These are phyloP conservation scores for Eucalyptus cloeziana DNA, from an alignment of 345 rosid genomes.

Conservation along the genomic window DNA sequence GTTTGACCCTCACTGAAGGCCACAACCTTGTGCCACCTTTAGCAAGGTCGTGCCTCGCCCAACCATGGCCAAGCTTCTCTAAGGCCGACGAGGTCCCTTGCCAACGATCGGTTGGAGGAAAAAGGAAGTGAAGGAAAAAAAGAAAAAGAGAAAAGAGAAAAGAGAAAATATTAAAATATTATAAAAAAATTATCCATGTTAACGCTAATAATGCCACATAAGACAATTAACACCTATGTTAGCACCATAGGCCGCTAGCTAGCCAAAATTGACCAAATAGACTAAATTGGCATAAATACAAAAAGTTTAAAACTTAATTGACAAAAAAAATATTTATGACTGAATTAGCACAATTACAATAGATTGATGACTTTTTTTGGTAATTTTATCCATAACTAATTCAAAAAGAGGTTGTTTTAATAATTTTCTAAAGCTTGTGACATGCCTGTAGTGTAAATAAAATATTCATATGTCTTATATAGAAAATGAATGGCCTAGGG, in stretches of 20 bases:
- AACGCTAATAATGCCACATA: too few relatives aligned
- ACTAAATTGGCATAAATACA: too few relatives aligned
- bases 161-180: too few relatives aligned
- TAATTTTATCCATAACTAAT: not conserved
- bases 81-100: fast-evolving
- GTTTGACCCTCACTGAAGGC: too few relatives aligned
- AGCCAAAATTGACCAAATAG: fast-evolving
- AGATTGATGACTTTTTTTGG: too few relatives aligned
- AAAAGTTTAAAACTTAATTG: too few relatives aligned
- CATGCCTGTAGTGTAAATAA: not conserved
- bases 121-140: too few relatives aligned
- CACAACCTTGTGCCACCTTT: fast-evolving
- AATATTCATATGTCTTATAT: not conserved
- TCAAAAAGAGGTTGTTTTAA: not conserved
- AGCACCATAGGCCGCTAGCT: fast-evolving
- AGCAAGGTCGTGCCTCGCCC: too few relatives aligned
- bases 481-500: not conserved
- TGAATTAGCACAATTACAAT: too few relatives aligned
- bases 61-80: too few relatives aligned
- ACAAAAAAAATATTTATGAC: too few relatives aligned
- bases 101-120: fast-evolving
- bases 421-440: not conserved
- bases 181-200: fast-evolving
- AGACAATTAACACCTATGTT: too few relatives aligned
- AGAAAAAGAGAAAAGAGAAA: fast-evolving